Conservation (phyloP, 2,329 filamentous ascomycete species). For the Talaromyces marneffei region DNA sequence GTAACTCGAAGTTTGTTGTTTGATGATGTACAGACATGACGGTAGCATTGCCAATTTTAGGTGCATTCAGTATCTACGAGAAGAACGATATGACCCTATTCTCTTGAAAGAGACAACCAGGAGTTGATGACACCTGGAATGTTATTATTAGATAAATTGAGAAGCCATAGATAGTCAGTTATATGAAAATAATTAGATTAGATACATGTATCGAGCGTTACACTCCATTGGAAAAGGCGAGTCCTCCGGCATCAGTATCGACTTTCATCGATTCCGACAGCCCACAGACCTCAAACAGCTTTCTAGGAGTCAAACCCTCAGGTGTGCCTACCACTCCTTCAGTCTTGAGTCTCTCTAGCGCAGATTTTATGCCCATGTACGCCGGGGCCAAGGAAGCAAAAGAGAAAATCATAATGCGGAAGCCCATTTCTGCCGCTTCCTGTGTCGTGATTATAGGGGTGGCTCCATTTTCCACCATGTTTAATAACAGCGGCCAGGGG, state of each 20-base stretch:
- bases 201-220: not conserved
- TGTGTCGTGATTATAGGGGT: slow-evolving; percentile 36
- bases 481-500: slow-evolving; percentile 38
- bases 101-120: too few relatives aligned
- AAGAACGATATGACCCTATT: too few relatives aligned
- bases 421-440: slow-evolving; percentile 38
- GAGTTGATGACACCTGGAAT: too few relatives aligned
- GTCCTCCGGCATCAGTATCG: slow-evolving; percentile 33
- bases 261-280: slow-evolving; percentile 37
- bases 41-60: too few relatives aligned
- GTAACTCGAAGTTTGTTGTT: too few relatives aligned
- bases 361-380: slow-evolving; percentile 31
- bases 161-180: not conserved
- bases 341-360: slow-evolving; percentile 32
- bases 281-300: slow-evolving; percentile 40
- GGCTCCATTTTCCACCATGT: slow-evolving; percentile 42
- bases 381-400: slow-evolving; percentile 37
- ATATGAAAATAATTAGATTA: not conserved
- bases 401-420: slow-evolving; percentile 40
- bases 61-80: too few relatives aligned
- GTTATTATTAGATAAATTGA: not conserved
- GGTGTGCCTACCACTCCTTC: slow-evolving; percentile 21
- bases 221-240: not conserved
- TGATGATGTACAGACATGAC: too few relatives aligned
- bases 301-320: slow-evolving; percentile 31